Evolutionary conservation across 768 basidiomycete genomes (phyloP).

Genomic region (Tubosaeta sp.): DNA sequence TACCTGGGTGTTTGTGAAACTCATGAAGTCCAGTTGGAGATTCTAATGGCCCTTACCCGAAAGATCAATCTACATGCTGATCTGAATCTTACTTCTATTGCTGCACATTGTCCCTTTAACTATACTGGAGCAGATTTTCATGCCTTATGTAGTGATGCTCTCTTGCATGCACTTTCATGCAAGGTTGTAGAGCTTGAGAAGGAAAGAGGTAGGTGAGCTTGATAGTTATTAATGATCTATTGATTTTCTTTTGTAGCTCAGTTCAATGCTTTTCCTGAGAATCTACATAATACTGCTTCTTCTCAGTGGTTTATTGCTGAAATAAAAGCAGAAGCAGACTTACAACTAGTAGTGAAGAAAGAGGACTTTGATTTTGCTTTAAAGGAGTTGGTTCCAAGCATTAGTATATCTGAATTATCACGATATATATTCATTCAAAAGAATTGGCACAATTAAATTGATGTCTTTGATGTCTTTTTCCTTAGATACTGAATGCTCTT

Average conservation of each 20-base stretch:
- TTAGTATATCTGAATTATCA: slow-evolving; percentile 80
- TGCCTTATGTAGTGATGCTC: slow-evolving; percentile 93
- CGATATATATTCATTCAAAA: slow-evolving; percentile 64
- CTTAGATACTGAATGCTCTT: too few species aligned
- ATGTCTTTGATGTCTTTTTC: too few species aligned
- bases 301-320: slow-evolving; percentile 89
- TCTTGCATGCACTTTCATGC: slow-evolving; percentile 91
- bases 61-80: slow-evolving; percentile 80
- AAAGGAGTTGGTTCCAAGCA: slow-evolving; percentile 67
- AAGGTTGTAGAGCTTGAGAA: slow-evolving; percentile 77
- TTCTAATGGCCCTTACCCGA: slow-evolving; percentile 85
- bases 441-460: slow-evolving; percentile 13
- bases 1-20: slow-evolving; percentile 92
- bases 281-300: slow-evolving; percentile 60
- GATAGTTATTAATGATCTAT: slow-evolving; percentile 10
- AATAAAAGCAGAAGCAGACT: slow-evolving; percentile 65
- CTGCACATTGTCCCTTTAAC: slow-evolving; percentile 80
- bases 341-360: slow-evolving; percentile 67
- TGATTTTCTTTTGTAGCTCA: slow-evolving; percentile 2
- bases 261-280: slow-evolving; percentile 45
- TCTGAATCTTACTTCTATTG: slow-evolving; percentile 60
- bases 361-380: slow-evolving; percentile 79
- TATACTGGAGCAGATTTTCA: slow-evolving; percentile 99
- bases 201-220: slow-evolving; percentile 52
- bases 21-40: slow-evolving; percentile 79